These are phyloP conservation scores for Physcomitrellopsis africana DNA, from an alignment of 225 moss, liverwort and hornwort species.

Conservation along the genomic window DNA sequence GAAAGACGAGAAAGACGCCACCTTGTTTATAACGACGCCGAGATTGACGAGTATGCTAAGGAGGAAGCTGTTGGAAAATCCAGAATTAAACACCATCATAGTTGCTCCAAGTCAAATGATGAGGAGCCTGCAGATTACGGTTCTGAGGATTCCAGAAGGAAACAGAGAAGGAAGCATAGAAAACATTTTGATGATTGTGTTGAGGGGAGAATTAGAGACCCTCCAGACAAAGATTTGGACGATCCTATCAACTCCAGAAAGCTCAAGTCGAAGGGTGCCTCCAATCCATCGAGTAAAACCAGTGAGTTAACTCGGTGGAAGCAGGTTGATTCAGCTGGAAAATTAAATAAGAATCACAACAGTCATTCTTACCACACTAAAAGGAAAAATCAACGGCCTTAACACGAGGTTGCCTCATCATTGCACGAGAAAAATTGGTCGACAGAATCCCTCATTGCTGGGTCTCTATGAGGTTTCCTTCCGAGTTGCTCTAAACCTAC, in stretches of 20 bases:
- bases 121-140: constrained; percentile 59
- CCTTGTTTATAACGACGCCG: constrained; percentile 51
- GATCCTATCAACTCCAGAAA: constrained; percentile 43
- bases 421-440: neutral
- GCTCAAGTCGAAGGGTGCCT: constrained; percentile 50
- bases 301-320: constrained; percentile 68
- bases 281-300: constrained; percentile 39
- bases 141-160: constrained; percentile 78
- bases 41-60: constrained; percentile 45
- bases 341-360: constrained; percentile 52
- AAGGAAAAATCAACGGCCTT: constrained; percentile 54
- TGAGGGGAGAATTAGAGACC: constrained; percentile 52
- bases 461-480: constrained; percentile 7
- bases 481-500: constrained; percentile 18
- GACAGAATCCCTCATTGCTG: constrained; percentile 14
- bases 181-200: constrained; percentile 65
- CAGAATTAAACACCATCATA: constrained; percentile 68
- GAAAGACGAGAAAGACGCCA: constrained; percentile 61
- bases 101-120: constrained; percentile 81
- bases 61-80: constrained; percentile 57
- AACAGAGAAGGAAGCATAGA: constrained; percentile 70
- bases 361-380: constrained; percentile 51
- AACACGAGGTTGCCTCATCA: constrained; percentile 23
- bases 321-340: constrained; percentile 42
- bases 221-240: constrained; percentile 45